Evolutionary conservation across 169 alveolate species (phyloP), one percentile per base, ranked within the genome.

Genomic region (Toxoplasma gondii): DNA sequence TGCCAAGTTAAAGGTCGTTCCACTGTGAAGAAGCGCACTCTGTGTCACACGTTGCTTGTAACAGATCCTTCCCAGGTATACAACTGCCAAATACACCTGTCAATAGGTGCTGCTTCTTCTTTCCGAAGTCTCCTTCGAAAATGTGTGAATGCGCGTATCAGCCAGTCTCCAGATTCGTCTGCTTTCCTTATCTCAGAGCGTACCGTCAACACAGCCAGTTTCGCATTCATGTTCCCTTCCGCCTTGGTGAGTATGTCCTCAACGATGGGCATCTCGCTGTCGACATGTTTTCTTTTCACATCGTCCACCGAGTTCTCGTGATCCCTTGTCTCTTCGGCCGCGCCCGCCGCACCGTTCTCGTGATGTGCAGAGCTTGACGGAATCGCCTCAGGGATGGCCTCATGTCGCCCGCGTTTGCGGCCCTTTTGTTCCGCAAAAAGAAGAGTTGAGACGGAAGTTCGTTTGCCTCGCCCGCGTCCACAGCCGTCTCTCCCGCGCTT

Each of bases 151-250:
- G 22, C 4, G 58, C 22, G 22, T 12, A 12, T 7, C 22, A 49
- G 58, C 12, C 58, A 49, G 58, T 49, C 58, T 49, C 22, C 12
- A 7, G 58, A 12, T 7, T 49, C 58, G 4, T 49, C 58, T 12
- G 22, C 12, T 49, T 12, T 7, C 58, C 4, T 4, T 12, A 49
- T 12, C 58, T 49, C 58, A 7, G 58, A 4, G 24, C 88, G 54
- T 39, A 90, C 93, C 87, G n/a, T 70, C 64, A 90, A 41, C 38
- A 90, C 45, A 43, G 93, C 93, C 54, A 29, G 38, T 41, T 43
- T 90, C 88, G 93, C 93, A 17, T 38, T 74, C 27, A 88, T 88
- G 27, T 90, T 90, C 38, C 93, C 93, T 44, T 41, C 87, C 10
- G 70, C 69, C 41, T 36, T 58, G 27, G 91, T 58, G 44, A 86